These are phyloP conservation scores for Fusarium newnesense DNA, from an alignment of 2,329 filamentous ascomycete species.

Conservation along the genomic window DNA sequence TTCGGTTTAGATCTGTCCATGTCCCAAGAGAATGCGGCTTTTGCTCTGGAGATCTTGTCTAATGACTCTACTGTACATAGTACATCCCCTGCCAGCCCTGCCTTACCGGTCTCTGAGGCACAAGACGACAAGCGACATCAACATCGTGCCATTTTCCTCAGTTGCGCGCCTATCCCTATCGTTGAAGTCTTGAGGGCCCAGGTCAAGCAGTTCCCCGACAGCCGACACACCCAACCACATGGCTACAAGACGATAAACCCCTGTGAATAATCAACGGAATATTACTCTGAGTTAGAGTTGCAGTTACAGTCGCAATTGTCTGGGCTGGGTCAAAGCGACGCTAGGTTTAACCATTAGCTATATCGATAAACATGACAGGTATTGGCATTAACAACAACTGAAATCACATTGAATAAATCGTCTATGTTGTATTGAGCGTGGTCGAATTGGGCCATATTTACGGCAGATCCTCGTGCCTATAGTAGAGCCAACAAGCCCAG, in stretches of 20 bases:
- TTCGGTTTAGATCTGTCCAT: conserved; percentile 14
- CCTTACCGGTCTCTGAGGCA: not conserved
- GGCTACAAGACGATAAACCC: conserved; percentile 4
- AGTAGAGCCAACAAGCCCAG: not conserved
- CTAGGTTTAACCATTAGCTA: not conserved
- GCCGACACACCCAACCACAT: conserved; percentile 30
- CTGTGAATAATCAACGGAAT: conserved; percentile 15
- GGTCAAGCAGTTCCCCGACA: conserved; percentile 7
- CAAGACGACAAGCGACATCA: conserved; percentile 23
- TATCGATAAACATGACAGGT: not conserved
- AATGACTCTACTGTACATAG: not conserved
- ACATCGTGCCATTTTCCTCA: conserved; percentile 25
- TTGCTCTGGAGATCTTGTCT: conserved; percentile 2
- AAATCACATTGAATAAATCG: not conserved
- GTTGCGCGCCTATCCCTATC: conserved; percentile 19
- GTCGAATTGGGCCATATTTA: not conserved
- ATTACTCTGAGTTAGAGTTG: conserved; percentile 7
- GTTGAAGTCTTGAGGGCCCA: not conserved
- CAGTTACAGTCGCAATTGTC: not conserved
- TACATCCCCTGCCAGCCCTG: not conserved
- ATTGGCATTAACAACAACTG: not conserved
- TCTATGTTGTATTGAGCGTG: not conserved
- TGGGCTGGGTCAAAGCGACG: not conserved
- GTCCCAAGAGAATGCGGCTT: not conserved
- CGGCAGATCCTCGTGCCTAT: not conserved